A percentile compares a stretch with the other conserved stretches of the same genome.
Evolutionary conservation across 1,139 yeast species (phyloP).

Genomic region (Saccharomyces uvarum): DNA sequence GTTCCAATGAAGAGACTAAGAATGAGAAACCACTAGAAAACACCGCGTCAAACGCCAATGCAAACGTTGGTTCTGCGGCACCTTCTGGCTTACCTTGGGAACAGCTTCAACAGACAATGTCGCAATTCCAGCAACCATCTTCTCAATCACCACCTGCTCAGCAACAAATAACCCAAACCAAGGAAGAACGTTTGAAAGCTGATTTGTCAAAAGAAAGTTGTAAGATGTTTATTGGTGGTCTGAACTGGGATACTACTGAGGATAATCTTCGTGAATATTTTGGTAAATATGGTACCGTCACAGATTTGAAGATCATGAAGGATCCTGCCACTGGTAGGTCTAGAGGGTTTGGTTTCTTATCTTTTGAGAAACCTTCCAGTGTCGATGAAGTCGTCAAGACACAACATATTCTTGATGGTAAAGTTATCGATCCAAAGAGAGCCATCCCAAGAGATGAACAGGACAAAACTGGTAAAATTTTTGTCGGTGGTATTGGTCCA

Average conservation of each 20-base stretch:
- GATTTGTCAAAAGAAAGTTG: slow-evolving; percentile 53
- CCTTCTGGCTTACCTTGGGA: slow-evolving; percentile 28
- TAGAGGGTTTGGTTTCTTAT: slow-evolving; percentile 92
- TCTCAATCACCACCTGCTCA: slow-evolving; percentile 16
- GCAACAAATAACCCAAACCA: slow-evolving; percentile 3
- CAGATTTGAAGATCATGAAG: slow-evolving; percentile 90
- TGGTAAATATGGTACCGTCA: slow-evolving; percentile 81
- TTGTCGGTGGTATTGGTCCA: slow-evolving; percentile 96
- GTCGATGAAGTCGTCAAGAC: slow-evolving; percentile 84
- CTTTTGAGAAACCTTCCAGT: slow-evolving; percentile 72
- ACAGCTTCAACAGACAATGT: slow-evolving; percentile 32
- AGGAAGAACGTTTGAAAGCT: slow-evolving; percentile 30
- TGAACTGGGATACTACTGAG: slow-evolving; percentile 97
- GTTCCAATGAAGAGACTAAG: slow-evolving; percentile 2
- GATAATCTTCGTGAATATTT: slow-evolving; percentile 75
- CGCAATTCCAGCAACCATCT: slow-evolving; percentile 33
- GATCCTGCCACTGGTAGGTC: slow-evolving; percentile 86
- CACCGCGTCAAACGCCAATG: neutral
- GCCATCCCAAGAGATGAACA: slow-evolving; percentile 98
- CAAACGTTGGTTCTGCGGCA: slow-evolving; percentile 23
- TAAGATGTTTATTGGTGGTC: slow-evolving; percentile 96
- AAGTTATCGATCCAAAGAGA: slow-evolving; percentile 93
- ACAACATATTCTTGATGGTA: slow-evolving; percentile 90
- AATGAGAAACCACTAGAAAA: neutral
- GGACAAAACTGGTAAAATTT: slow-evolving; percentile 93